These are phyloP conservation scores for Hymenochaete sp. DNA, from an alignment of 1,284 basidiomycete genomes.

Conservation along the genomic window DNA sequence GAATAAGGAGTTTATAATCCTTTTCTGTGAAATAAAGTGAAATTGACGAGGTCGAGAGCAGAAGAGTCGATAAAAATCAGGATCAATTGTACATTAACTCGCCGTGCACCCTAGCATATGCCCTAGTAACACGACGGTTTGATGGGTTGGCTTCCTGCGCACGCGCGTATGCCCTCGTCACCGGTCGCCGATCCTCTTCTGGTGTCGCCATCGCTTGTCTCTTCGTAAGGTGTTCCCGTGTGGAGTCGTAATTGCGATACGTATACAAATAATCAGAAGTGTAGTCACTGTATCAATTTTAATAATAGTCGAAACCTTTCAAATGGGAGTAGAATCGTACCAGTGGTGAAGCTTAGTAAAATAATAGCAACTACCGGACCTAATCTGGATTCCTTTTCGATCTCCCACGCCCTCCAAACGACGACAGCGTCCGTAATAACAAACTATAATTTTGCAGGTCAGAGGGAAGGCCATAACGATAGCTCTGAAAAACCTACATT, in stretches of 20 bases:
- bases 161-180: no score
- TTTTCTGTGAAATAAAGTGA: no score
- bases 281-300: neutral
- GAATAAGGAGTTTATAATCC: no score
- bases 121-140: no score
- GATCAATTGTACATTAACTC: no score
- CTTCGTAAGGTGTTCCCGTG: neutral
- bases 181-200: no score
- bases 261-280: neutral
- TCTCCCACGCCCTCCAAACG: conserved; percentile 4
- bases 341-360: neutral
- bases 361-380: neutral
- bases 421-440: conserved; percentile 2
- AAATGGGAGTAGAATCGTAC: neutral
- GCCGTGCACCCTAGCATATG: no score
- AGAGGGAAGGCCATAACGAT: neutral
- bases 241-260: neutral
- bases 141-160: no score
- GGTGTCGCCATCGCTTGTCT: no score
- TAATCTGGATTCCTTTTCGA: neutral
- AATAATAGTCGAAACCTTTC: neutral
- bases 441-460: neutral
- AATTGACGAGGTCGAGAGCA: no score
- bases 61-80: no score
- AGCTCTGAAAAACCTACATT: neutral